Evolutionary conservation across 306 rosid species (phyloP), one percentile per base, ranked within the genome.

Genomic region (Myrica gale): DNA sequence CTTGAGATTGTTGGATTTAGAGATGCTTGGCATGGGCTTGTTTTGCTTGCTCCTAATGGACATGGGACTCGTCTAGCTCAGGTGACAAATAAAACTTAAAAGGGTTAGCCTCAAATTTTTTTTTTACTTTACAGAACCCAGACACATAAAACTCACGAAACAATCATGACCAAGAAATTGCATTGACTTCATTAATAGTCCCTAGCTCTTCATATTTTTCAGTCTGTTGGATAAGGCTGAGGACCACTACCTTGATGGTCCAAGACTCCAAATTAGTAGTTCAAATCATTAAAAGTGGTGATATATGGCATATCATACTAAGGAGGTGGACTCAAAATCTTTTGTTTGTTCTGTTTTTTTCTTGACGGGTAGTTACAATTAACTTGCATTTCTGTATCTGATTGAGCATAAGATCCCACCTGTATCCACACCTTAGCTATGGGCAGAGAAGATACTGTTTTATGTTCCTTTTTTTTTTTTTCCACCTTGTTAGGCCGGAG

Each of bases 31-130:
- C 99, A 95, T 72, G 99, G 99, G 56, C 97, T 95, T 73, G 90
- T 89, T 74, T 78, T 90, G 91, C 84, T 84, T 46, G 87, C 97
- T 77, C 98, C 98, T n/a, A 92, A 90, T 0, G 97, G 99, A 52
- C 99, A 95, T 75, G 99, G 99, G 68, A 90, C 96, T 79, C 99
- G 97, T 77, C 99, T 95, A 85, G 97, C 97, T 48, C 99, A 95
- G 97, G 98, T 92, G 73, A 76, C 71, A 70, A 50, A 50, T 51
- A 21, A n/a, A 57, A 42, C 39, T 7, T 39, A 16, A 19, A 16
- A 65, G n/a, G 42, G 42, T 42, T 65, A 41, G 15, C 69, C 50
- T 62, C 21, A 41, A 7, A 7, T 39, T 6, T 63, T 19, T 65
- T 65, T 65, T 42, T 15, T 65, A 16, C 48, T 65, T 65, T 1